These are phyloP conservation scores for Sindora glabra DNA, from an alignment of 306 rosid genomes.

Conservation along the genomic window DNA sequence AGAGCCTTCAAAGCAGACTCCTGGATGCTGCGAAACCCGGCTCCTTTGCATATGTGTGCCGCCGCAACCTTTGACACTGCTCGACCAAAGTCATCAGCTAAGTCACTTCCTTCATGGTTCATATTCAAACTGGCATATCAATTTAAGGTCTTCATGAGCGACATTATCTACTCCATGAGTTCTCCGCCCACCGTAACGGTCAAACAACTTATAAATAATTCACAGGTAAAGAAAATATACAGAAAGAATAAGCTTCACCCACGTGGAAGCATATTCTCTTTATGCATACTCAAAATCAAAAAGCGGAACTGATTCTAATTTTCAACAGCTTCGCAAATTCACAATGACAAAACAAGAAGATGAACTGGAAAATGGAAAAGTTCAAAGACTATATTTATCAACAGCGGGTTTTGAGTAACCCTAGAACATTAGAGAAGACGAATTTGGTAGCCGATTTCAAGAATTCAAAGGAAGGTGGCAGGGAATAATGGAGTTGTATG, in stretches of 20 bases:
- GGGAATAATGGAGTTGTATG: neutral
- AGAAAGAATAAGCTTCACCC: neutral
- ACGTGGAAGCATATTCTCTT: neutral
- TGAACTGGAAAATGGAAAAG: neutral
- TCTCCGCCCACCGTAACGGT: neutral
- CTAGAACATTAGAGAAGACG: neutral
- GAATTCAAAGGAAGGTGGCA: neutral
- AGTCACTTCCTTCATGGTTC: slow-evolving; percentile 47
- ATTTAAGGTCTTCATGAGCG: slow-evolving; percentile 36
- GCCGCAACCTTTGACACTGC: slow-evolving; percentile 55
- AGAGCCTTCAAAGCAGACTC: slow-evolving; percentile 67
- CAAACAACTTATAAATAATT: neutral
- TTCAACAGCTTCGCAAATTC: neutral
- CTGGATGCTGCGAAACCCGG: slow-evolving; percentile 51
- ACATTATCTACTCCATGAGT: slow-evolving; percentile 22
- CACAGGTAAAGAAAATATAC: neutral
- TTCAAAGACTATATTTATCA: neutral
- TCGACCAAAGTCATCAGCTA: slow-evolving; percentile 53
- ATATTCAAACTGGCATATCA: slow-evolving; percentile 44
- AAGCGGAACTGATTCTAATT: no score
- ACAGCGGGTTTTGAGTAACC: neutral
- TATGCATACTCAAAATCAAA: no score
- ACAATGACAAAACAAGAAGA: neutral
- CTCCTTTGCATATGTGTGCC: slow-evolving; percentile 63
- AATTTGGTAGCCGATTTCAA: neutral